Conservation (phyloP, 306 rosid genomes). For the Begonia loranthoides region DNA sequence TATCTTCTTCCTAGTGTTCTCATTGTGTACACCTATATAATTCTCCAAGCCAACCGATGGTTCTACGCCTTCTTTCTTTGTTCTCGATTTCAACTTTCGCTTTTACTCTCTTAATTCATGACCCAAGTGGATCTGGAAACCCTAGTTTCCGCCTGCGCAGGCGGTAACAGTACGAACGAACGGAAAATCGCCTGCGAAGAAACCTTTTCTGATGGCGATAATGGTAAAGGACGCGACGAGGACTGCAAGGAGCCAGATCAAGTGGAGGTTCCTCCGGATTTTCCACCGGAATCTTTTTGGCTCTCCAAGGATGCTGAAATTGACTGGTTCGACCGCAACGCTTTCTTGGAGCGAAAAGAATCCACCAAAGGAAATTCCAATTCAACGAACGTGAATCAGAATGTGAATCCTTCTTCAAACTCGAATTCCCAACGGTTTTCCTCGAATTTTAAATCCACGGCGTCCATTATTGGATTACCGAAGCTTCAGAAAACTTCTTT, state of each 20-base stretch:
- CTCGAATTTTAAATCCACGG: constrained; percentile 44
- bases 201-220: constrained; percentile 2
- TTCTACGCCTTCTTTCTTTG: too few relatives aligned
- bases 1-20: not conserved
- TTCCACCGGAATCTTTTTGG: constrained; percentile 17
- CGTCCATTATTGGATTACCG: constrained; percentile 68
- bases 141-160: constrained; percentile 61
- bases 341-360: constrained; percentile 12
- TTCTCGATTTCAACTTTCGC: too few relatives aligned
- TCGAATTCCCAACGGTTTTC: constrained; percentile 58
- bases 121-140: constrained; percentile 83
- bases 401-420: constrained; percentile 5
- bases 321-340: constrained; percentile 16
- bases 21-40: too few relatives aligned
- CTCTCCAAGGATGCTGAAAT: constrained; percentile 14
- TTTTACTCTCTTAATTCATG: constrained; percentile 13
- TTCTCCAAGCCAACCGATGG: too few relatives aligned
- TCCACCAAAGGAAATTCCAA: constrained; percentile 15
- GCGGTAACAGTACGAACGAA: constrained; percentile 32
- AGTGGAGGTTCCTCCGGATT: constrained; percentile 9
- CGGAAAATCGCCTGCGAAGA: constrained; percentile 33
- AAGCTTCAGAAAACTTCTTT: constrained; percentile 61
- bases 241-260: constrained; percentile 5
- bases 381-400: constrained; percentile 12
- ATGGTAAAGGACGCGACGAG: not conserved